Base-by-base conservation (phyloP, 1,139 yeast species). In the Saccharomycopsis phalli region DNA sequence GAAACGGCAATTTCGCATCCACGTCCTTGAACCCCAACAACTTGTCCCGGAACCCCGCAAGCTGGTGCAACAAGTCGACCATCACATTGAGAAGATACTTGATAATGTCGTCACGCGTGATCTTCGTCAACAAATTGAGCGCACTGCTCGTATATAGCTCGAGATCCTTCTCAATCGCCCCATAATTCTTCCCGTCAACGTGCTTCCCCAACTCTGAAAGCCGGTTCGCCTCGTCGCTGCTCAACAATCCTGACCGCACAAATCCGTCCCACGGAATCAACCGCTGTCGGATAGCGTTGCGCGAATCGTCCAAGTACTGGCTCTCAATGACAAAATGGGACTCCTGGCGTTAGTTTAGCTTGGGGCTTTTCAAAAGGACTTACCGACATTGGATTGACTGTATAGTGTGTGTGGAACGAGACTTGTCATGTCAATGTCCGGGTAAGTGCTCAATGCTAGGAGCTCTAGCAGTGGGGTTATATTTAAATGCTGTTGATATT, bases 231-330 rank as follows among this genome's bases (percentile, higher is more conserved):
- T 82, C 87, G 46, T 74, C 77, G 40, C 69, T 69, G 17, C 76
- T 62, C 35, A 88, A 68, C 37, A 79, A 74, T 37, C 75, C 77
- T 10, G 93, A 80, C 47, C 95, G 71, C 16, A 84, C 78, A 53
- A 81, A 76, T 6, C 94, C 94, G 55, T 83, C 94, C 96, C 96
- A 88, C 20, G 95, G 94, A 46, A 88, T 75, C 26, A 93, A 81
- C 50, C 94, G 74, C 47, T 83, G 81, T 52, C 93, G 71, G 51
- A 84, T 78, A 49, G 77, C 77, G 52, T 73, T 69, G 53, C 84
- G 76, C 49, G 82, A 74, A 53, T 86, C 95, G 49, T 77, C 79
- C 53, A 84, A 67, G 55, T 75, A 78, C 37, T 70, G 70, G 59
- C 83, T 79, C 52, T 80, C 84, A 49, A 71, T 57, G 37, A 59